These are phyloP conservation scores for Flaveria brownii DNA, from an alignment of 129 eudicot genomes.

Conservation along the genomic window DNA sequence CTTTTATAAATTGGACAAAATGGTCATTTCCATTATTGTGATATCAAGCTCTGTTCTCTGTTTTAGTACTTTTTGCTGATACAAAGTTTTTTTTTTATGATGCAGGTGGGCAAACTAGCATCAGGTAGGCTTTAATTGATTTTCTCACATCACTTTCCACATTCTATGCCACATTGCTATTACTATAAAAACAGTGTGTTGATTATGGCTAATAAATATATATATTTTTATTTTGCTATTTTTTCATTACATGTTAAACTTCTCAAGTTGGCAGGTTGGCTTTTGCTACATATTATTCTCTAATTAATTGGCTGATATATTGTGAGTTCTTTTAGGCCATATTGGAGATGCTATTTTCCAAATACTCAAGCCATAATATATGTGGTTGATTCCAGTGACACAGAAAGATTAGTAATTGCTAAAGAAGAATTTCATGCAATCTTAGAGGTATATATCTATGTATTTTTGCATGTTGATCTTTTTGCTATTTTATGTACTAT, in stretches of 20 bases:
- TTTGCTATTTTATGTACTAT: neutral
- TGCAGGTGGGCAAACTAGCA: slow-evolving; percentile 99
- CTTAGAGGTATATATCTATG: slow-evolving; percentile 59
- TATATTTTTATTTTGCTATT: neutral
- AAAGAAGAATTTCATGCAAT: slow-evolving; percentile 98
- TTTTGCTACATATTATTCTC: neutral
- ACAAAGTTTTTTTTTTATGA: slow-evolving; percentile 23
- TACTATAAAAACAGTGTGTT: neutral
- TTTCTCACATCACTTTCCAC: slow-evolving; percentile 16
- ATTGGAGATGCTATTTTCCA: slow-evolving; percentile 99
- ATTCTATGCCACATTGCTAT: neutral
- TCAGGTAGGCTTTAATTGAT: slow-evolving; percentile 61
- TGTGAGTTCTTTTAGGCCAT: slow-evolving; percentile 63
- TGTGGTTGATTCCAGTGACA: slow-evolving; percentile 99
- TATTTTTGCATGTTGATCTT: neutral
- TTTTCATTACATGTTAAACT: neutral
- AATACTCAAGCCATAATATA: slow-evolving; percentile 98
- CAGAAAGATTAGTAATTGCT: slow-evolving; percentile 89
- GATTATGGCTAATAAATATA: neutral
- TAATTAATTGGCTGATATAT: slow-evolving; percentile 27
- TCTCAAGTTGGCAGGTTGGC: too few species aligned
- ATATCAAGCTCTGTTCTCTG: neutral
- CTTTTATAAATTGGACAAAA: neutral
- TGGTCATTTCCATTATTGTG: neutral
- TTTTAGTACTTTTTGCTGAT: slow-evolving; percentile 19